Percentiles rank a stretch among this genome's conserved stretches.
Conservation (phyloP, 108 stramenopile species). For the Craspedostauros australis region DNA sequence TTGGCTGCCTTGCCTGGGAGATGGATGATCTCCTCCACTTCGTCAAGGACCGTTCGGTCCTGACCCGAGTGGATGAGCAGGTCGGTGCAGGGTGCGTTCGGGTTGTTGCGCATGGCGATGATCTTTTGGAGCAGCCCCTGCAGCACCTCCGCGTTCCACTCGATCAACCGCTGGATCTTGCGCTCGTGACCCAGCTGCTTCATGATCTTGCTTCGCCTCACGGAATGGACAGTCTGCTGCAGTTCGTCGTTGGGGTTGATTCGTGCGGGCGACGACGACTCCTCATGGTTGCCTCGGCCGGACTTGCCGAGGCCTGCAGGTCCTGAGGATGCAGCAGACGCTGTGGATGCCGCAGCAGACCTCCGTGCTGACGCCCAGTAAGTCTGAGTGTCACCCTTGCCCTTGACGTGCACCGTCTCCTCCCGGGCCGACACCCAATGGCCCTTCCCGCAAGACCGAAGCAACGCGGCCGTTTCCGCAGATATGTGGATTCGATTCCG, state of each 20-base stretch:
- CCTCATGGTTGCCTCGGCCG: too few relatives aligned
- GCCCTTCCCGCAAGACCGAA: slow-evolving; percentile 9
- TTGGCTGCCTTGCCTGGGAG: neutral
- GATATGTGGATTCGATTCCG: slow-evolving; percentile 26
- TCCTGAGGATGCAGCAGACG: too few relatives aligned
- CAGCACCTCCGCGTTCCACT: slow-evolving; percentile 15
- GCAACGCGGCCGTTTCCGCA: slow-evolving; percentile 28
- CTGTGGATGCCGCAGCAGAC: too few relatives aligned
- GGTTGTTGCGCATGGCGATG: neutral
- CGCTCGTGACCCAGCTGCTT: too few relatives aligned
- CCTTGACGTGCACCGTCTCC: slow-evolving; percentile 26
- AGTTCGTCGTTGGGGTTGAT: too few relatives aligned
- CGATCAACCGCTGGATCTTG: slow-evolving; percentile 9
- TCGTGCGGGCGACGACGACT: too few relatives aligned
- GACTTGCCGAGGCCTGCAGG: too few relatives aligned
- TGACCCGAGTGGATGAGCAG: neutral
- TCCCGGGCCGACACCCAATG: slow-evolving; percentile 19
- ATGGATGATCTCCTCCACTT: neutral
- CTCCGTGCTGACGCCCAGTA: too few relatives aligned
- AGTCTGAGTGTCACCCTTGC: slow-evolving; percentile 47
- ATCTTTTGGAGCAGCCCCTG: slow-evolving; percentile 3
- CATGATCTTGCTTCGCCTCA: too few relatives aligned
- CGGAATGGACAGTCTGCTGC: too few relatives aligned
- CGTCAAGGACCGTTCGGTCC: neutral
- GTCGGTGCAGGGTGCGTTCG: too few relatives aligned